Conservation (phyloP, 2,329 filamentous ascomycete species). For the Myriosclerotinia curreyana region DNA sequence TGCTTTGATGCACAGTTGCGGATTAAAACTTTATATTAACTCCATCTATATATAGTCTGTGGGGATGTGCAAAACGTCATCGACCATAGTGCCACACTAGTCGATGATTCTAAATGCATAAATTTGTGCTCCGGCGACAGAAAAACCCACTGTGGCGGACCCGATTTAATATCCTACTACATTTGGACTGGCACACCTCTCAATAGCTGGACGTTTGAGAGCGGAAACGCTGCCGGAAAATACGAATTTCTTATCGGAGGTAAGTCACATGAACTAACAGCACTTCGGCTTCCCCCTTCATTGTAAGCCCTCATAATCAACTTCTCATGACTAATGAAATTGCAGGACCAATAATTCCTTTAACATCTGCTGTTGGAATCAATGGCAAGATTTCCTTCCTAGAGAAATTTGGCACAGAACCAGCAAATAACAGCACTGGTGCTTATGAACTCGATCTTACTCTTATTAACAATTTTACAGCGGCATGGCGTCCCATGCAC, state of each 20-base stretch:
- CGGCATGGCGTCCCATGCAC: conserved; percentile 60
- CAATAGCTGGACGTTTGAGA: conserved; percentile 53
- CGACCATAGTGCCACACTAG: conserved; percentile 3
- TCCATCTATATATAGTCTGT: conserved; percentile 22
- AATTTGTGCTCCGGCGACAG: conserved; percentile 45
- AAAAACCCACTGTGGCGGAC: conserved; percentile 26
- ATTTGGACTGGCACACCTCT: conserved; percentile 40
- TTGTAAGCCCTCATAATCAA: no score
- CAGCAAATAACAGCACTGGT: conserved; percentile 57
- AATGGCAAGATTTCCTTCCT: conserved; percentile 60
- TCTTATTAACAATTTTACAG: conserved; percentile 50
- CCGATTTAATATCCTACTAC: conserved; percentile 27
- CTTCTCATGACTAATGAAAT: background rate
- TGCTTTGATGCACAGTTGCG: background rate
- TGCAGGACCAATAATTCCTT: conserved; percentile 47
- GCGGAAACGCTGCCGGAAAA: conserved; percentile 50
- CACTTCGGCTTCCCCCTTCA: no score
- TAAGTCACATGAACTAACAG: background rate
- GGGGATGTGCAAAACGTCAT: conserved; percentile 24
- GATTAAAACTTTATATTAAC: background rate
- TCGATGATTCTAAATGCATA: conserved; percentile 20
- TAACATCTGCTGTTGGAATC: conserved; percentile 56
- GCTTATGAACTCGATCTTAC: conserved; percentile 63
- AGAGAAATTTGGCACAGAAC: conserved; percentile 57
- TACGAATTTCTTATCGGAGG: conserved; percentile 60